Conservation (phyloP, 2,329 filamentous ascomycete genomes). For the Apiospora saccharicola region DNA sequence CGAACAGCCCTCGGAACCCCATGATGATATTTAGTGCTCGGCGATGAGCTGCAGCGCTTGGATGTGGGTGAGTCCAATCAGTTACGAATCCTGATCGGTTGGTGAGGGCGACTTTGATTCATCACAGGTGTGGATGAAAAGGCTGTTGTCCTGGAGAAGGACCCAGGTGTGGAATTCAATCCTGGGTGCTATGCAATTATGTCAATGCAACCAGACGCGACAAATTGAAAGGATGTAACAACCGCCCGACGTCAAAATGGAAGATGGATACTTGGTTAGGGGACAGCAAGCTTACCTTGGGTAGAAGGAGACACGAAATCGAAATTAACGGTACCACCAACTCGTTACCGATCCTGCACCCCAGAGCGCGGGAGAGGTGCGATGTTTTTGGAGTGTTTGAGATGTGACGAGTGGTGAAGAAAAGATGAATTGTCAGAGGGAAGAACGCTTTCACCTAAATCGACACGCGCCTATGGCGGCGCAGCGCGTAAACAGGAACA, state of each 20-base stretch:
- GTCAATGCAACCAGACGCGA: background rate
- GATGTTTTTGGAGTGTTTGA: conserved; percentile 30
- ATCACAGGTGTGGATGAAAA: background rate
- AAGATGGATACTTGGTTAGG: conserved; percentile 13
- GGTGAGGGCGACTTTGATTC: background rate
- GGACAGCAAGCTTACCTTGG: conserved; percentile 10
- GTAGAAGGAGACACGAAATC: conserved; percentile 27
- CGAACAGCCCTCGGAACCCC: conserved; percentile 25
- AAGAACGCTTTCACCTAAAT: background rate
- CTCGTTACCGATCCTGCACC: conserved; percentile 22
- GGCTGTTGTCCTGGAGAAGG: background rate
- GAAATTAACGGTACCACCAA: conserved; percentile 31
- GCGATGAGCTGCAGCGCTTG: background rate
- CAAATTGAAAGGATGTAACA: background rate
- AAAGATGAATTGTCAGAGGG: background rate
- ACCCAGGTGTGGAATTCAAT: background rate
- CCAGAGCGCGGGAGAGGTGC: conserved; percentile 10
- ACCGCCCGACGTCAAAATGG: background rate
- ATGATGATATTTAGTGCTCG: background rate
- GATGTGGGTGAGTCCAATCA: background rate
- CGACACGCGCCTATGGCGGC: background rate
- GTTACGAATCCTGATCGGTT: background rate
- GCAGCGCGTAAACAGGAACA: background rate
- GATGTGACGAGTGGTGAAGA: background rate
- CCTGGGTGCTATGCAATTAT: background rate